Conservation (phyloP, 2,329 filamentous ascomycete genomes). For the Pseudogymnoascus sp. region DNA sequence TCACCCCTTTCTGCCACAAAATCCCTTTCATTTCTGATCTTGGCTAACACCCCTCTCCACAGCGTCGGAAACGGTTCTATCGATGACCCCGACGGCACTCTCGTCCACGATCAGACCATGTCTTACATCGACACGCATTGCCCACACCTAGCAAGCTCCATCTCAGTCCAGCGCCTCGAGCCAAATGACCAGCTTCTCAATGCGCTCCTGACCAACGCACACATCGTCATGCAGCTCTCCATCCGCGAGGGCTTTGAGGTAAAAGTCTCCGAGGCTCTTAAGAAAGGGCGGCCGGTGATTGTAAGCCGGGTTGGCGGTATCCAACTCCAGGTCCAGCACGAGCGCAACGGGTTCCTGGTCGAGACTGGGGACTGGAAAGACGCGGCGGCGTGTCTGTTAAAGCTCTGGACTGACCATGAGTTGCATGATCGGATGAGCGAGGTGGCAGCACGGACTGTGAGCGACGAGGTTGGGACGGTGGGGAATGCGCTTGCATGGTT, state of each 20-base stretch:
- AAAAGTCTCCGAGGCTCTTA: conserved; percentile 75
- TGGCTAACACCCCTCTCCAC: background rate
- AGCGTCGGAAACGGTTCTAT: conserved; percentile 66
- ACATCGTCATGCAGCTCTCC: conserved; percentile 69
- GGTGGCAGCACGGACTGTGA: conserved; percentile 57
- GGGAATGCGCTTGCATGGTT: conserved; percentile 71
- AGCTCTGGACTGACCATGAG: conserved; percentile 56
- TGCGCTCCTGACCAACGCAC: conserved; percentile 61
- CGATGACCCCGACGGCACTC: conserved; percentile 67
- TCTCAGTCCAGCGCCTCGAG: conserved; percentile 68
- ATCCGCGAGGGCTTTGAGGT: conserved; percentile 79
- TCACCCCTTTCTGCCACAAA: background rate
- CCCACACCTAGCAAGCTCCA: conserved; percentile 51
- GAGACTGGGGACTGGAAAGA: conserved; percentile 59
- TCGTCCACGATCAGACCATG: conserved; percentile 65
- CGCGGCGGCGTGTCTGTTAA: conserved; percentile 57
- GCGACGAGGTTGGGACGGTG: conserved; percentile 73
- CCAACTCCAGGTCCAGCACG: conserved; percentile 65
- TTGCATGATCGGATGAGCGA: conserved; percentile 58
- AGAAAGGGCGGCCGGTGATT: conserved; percentile 71
- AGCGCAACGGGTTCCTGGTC: conserved; percentile 65
- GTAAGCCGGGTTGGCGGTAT: conserved; percentile 71
- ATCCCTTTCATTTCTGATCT: background rate
- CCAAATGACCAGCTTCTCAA: conserved; percentile 77
- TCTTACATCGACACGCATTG: conserved; percentile 55